phyloP scores from a whole-genome alignment of 768 basidiomycete species.

The Mycena albidolilacea region DNA sequence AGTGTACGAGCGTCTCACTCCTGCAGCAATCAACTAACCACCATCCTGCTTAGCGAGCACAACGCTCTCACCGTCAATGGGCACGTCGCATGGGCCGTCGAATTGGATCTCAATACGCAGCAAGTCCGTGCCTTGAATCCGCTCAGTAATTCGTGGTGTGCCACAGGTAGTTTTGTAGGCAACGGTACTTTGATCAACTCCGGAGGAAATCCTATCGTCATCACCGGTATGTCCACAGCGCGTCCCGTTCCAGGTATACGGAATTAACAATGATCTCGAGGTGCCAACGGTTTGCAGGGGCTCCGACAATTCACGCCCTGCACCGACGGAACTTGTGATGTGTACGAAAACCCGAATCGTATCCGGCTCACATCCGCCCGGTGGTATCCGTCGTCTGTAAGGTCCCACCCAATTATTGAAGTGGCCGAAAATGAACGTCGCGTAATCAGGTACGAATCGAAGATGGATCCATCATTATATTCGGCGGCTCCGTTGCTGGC shows the following conservation, averaged over 20 bases:
- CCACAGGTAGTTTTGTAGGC: slow-evolving; percentile 57
- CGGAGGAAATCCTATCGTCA: slow-evolving; percentile 31
- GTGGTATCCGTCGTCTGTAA: slow-evolving; percentile 59
- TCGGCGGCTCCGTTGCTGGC: slow-evolving; percentile 37
- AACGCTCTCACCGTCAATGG: slow-evolving; percentile 59
- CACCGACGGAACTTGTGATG: slow-evolving; percentile 49
- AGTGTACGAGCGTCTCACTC: slow-evolving; percentile 33
- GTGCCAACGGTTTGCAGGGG: slow-evolving; percentile 51
- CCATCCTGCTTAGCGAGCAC: slow-evolving; percentile 43
- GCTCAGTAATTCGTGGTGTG: slow-evolving; percentile 61
- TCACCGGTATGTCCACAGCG: slow-evolving; percentile 30
- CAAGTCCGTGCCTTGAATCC: slow-evolving; percentile 52
- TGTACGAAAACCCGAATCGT: slow-evolving; percentile 53
- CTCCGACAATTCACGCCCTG: slow-evolving; percentile 59
- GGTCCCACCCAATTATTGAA: slow-evolving; percentile 20
- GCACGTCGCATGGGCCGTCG: slow-evolving; percentile 62
- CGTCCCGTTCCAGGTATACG: neutral
- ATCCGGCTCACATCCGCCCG: slow-evolving; percentile 54
- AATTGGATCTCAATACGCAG: slow-evolving; percentile 59
- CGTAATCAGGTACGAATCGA: slow-evolving; percentile 40
- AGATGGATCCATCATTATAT: slow-evolving; percentile 44
- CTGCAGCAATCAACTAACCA: neutral
- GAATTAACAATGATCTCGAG: slow-evolving; percentile 22
- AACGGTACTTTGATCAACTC: slow-evolving; percentile 57
- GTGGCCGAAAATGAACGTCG: neutral